Evolutionary conservation across 2,329 filamentous ascomycete genomes (phyloP).

Genomic region (Achaetomium macrosporum): DNA sequence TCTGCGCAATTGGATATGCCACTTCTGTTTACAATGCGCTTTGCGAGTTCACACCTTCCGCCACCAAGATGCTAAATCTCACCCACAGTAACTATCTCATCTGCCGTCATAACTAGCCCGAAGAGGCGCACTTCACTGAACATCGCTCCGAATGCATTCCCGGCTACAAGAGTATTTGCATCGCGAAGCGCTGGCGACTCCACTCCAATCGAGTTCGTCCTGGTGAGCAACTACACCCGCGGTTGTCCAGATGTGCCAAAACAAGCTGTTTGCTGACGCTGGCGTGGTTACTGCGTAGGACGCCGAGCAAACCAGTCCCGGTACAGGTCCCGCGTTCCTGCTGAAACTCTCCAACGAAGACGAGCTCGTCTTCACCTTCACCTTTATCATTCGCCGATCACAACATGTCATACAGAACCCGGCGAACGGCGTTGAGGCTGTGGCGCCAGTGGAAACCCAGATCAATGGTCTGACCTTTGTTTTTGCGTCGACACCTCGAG

Average conservation of each 20-base stretch:
- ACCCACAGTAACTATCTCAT: slow-evolving; percentile 73
- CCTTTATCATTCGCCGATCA: slow-evolving; percentile 67
- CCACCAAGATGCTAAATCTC: slow-evolving; percentile 21
- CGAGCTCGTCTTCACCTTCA: slow-evolving; percentile 88
- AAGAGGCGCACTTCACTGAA: slow-evolving; percentile 71
- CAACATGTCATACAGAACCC: slow-evolving; percentile 33
- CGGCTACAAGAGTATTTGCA: slow-evolving; percentile 70
- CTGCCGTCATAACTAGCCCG: slow-evolving; percentile 73
- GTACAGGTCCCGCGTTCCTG: slow-evolving; percentile 64
- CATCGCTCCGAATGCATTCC: slow-evolving; percentile 79
- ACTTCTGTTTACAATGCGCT: neutral
- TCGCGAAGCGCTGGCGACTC: slow-evolving; percentile 69
- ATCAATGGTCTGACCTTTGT: slow-evolving; percentile 90
- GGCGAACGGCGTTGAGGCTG: slow-evolving; percentile 45
- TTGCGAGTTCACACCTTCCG: too few relatives aligned
- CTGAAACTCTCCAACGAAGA: slow-evolving; percentile 86
- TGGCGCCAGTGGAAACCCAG: slow-evolving; percentile 58
- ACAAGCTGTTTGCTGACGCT: neutral
- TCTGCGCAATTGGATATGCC: neutral
- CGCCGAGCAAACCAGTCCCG: slow-evolving; percentile 53
- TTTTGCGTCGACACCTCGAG: slow-evolving; percentile 76
- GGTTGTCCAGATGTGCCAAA: neutral
- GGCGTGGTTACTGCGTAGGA: slow-evolving; percentile 55
- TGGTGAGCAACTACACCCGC: slow-evolving; percentile 52
- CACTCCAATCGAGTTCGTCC: slow-evolving; percentile 79